These are phyloP conservation scores for Hippophae tibetana DNA, from an alignment of 306 rosid genomes.

Conservation along the genomic window DNA sequence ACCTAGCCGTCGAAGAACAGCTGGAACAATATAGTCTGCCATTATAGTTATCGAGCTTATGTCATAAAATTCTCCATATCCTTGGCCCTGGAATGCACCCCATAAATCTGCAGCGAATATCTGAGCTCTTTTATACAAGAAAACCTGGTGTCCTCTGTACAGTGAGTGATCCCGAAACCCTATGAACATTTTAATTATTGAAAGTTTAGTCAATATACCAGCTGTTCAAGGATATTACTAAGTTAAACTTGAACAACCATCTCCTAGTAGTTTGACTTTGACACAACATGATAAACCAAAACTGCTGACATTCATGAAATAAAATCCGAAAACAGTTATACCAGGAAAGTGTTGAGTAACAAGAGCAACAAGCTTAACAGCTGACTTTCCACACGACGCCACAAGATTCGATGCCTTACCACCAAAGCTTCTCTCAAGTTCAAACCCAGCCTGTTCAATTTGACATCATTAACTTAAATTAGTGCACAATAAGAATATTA, in stretches of 20 bases:
- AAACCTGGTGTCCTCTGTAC: constrained; percentile 87
- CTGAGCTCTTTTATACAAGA: constrained; percentile 94
- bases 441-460: constrained; percentile 46
- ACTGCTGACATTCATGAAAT: not conserved
- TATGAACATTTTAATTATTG: constrained; percentile 22
- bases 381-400: constrained; percentile 75
- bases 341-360: constrained; percentile 91
- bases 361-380: constrained; percentile 71
- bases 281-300: not conserved
- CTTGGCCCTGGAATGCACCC: constrained; percentile 76
- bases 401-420: constrained; percentile 82
- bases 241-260: constrained; percentile 9
- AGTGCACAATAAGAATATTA: not conserved
- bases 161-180: constrained; percentile 91
- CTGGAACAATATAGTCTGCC: constrained; percentile 97
- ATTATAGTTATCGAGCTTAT: constrained; percentile 71
- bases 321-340: constrained; percentile 20
- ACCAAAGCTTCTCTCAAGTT: constrained; percentile 65
- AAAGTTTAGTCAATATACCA: constrained; percentile 18
- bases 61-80: constrained; percentile 82
- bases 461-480: constrained; percentile 6
- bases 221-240: constrained; percentile 4
- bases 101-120: constrained; percentile 88
- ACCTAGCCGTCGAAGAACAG: constrained; percentile 79
- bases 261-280: not conserved